Base-by-base conservation (phyloP, 257 asterid species). In the Salvia hispanica region DNA sequence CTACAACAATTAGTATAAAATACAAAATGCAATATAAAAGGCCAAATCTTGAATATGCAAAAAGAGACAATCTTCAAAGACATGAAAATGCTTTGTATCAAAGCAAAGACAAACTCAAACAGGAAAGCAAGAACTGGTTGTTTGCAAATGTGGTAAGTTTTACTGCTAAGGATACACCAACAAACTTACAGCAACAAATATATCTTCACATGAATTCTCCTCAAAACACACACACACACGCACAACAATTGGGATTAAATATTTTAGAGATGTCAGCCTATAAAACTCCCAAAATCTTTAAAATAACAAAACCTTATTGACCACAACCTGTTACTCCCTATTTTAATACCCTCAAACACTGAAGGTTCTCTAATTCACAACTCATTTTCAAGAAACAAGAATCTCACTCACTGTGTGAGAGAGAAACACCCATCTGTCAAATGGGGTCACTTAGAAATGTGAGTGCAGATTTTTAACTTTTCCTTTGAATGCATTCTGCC, bases 381-480 rank as follows among this genome's bases (percentile, higher is more conserved):
- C 70, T 61, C 79, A 81, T 53, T 66, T 75, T 64, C 84, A 82
- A 80, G 74, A 75, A 67, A 74, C 70, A 70, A 84, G 82, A 78
- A 71, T 77, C 84, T 77, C 80, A 67, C 39, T 68, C 28, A 5
- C 13, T 46, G 34, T 21, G 66, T 12, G 73, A 7, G 77, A 33
- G 72, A 60, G 72, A 66, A 75, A 65, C 40, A 60, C 44, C 53
- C 56, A 71, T 42, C 80, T 81, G 82, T 73, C 82, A 66, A 77
- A 65, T 73, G 72, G 77, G 73, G 74, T 71, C 82, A 46, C 36
- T 51, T 51, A 62, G 72, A 69, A 64, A 66, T 40, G 80, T 81
- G 82, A 77, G 74, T 53, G 62, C 28, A 56, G 56, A 36, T 39
- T 76, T 74, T 81, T 74, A 80, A 84, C 88, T 85, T 77, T 80